phyloP scores from a whole-genome alignment of 768 basidiomycete species.

The Naganishia randhawae region DNA sequence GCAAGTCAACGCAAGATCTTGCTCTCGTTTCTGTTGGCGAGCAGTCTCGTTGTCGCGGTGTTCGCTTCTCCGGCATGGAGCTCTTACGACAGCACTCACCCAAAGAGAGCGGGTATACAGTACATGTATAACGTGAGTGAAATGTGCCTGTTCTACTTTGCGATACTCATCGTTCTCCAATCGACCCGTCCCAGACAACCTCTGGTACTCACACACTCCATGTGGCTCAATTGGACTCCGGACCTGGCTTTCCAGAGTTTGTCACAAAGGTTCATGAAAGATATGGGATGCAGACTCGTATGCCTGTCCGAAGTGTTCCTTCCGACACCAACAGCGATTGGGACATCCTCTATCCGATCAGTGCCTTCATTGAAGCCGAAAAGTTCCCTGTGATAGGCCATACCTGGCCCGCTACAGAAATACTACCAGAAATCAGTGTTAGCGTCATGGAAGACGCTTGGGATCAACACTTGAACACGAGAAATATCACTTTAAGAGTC shows the following conservation, averaged over 20 bases:
- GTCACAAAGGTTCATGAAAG: slow-evolving; percentile 60
- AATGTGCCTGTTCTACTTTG: not conserved
- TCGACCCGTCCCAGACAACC: slow-evolving; percentile 53
- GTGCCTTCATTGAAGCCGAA: slow-evolving; percentile 77
- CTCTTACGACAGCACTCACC: slow-evolving; percentile 80
- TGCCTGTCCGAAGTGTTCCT: slow-evolving; percentile 59
- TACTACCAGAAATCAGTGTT: slow-evolving; percentile 67
- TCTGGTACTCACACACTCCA: slow-evolving; percentile 71
- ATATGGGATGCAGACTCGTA: slow-evolving; percentile 57
- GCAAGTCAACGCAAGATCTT: slow-evolving; percentile 53
- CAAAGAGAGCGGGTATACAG: slow-evolving; percentile 77
- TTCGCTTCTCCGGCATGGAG: slow-evolving; percentile 54
- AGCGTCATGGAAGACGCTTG: slow-evolving; percentile 79
- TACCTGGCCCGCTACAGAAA: slow-evolving; percentile 35
- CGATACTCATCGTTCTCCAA: slow-evolving; percentile 50
- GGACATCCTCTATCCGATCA: slow-evolving; percentile 58
- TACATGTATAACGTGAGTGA: slow-evolving; percentile 72
- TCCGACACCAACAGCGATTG: slow-evolving; percentile 79
- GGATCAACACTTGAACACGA: slow-evolving; percentile 59
- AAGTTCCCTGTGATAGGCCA: slow-evolving; percentile 60
- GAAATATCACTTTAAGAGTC: slow-evolving; percentile 35
- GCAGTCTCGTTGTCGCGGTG: slow-evolving; percentile 55
- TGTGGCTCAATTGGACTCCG: slow-evolving; percentile 74
- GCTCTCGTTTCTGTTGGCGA: slow-evolving; percentile 51
- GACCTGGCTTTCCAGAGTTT: slow-evolving; percentile 67